Percentiles rank a stretch among this genome's conserved stretches.
These are phyloP conservation scores for Crithidia sp. DNA, from an alignment of 208 protist genomes.

Conservation along the genomic window DNA sequence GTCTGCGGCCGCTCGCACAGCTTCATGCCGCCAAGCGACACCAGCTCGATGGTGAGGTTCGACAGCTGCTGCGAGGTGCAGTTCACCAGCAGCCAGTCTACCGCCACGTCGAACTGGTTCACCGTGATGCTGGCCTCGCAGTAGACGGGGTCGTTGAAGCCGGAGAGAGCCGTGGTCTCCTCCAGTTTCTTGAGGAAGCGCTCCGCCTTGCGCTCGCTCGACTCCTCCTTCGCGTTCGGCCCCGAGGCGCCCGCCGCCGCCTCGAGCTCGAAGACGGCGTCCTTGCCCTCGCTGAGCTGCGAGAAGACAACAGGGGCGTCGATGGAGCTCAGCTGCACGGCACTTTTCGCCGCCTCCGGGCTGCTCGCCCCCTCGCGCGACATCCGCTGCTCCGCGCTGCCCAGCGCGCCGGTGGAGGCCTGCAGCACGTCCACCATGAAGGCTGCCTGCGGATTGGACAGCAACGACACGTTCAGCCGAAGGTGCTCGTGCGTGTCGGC, in stretches of 20 bases:
- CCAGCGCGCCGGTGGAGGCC: constrained; percentile 72
- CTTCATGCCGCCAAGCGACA: constrained; percentile 97
- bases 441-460: constrained; percentile 46
- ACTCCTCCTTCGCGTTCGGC: constrained; percentile 13
- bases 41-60: constrained; percentile 97
- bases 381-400: constrained; percentile 28
- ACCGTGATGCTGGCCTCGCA: constrained; percentile 97
- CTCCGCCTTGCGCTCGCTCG: constrained; percentile 50
- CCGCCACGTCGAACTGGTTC: constrained; percentile 98
- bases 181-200: constrained; percentile 78
- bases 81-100: constrained; percentile 96
- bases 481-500: constrained; percentile 94
- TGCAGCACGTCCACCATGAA: constrained; percentile 73
- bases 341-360: constrained; percentile 12
- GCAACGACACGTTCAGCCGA: constrained; percentile 67
- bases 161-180: constrained; percentile 95
- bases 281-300: constrained; percentile 67
- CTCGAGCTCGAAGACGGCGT: constrained; percentile 64
- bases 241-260: constrained; percentile 40
- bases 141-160: constrained; percentile 97
- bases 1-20: constrained; percentile 96
- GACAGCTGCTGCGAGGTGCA: constrained; percentile 93
- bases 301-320: constrained; percentile 83
- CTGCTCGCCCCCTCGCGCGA: constrained; percentile 25
- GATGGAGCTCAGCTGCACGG: constrained; percentile 39